Evolutionary conservation across 2,329 filamentous ascomycete species (phyloP).

Genomic region (Colletotrichum sp.): DNA sequence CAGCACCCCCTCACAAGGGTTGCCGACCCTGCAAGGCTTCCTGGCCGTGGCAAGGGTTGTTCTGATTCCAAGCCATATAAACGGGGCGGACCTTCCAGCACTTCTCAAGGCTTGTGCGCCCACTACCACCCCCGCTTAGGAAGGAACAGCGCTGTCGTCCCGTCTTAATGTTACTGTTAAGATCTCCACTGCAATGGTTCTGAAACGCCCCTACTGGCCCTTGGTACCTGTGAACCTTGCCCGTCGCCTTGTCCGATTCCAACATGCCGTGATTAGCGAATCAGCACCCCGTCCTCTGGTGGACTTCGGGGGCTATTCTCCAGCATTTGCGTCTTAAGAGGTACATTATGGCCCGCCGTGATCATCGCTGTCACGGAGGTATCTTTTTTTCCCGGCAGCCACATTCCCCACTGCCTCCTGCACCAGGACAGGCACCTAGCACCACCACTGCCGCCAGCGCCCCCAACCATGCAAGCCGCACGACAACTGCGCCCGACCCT

Average conservation of each 20-base stretch:
- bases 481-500: not conserved
- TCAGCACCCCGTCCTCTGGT: not conserved
- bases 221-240: constrained; percentile 11
- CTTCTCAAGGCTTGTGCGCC: too few relatives aligned
- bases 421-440: not conserved
- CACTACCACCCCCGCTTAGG: too few relatives aligned
- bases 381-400: not conserved
- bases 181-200: constrained; percentile 12
- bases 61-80: too few relatives aligned
- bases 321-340: not conserved
- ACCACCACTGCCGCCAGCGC: not conserved
- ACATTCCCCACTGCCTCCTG: not conserved
- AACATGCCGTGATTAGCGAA: constrained; percentile 9
- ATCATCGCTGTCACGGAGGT: not conserved
- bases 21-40: too few relatives aligned
- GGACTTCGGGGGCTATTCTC: not conserved
- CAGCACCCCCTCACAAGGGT: too few relatives aligned
- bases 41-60: too few relatives aligned
- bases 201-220: constrained; percentile 12
- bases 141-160: not conserved
- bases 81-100: too few relatives aligned
- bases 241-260: constrained; percentile 1
- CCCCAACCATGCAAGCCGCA: not conserved
- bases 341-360: not conserved
- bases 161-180: constrained; percentile 3